Base-by-base conservation (phyloP, 2,329 filamentous ascomycete genomes). In the Alternaria solani region DNA sequence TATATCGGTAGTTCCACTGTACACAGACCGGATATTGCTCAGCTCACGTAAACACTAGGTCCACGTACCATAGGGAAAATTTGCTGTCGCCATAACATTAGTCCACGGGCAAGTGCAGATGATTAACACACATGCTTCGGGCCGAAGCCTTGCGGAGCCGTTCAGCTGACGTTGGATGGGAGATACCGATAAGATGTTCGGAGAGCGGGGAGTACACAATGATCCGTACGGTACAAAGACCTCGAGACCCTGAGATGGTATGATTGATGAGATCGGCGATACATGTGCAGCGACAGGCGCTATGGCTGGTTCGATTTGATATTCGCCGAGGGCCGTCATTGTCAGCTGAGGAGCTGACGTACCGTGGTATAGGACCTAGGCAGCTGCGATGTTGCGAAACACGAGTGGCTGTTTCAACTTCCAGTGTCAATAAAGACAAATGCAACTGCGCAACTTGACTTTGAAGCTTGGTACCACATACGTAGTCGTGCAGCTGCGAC, bases 351-450 rank as follows among this genome's bases (percentile, higher is more conserved):
- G 20, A 25, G 23, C 28, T 34, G 30, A 34, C 34, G 30, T 36
- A 36, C 51, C 32, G 25, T 28, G 14, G 32, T 14, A 36, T 16
- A 36, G 32, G 20, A 23, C 4, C 20, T 23, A 23, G 20, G 20
- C 12, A 51, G 47, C 57, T 52, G 48, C 51, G 38, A 43, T 38
- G 48, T 26, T 41, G 57, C 48, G 52, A 36, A 47, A 53, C 30
- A 20, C 36, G 54, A 44, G 41, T 61, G 59, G 49, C 34, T 54
- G 42, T 58, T 54, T 58, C 55, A 58, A 47, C 32, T 14, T 26
- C 30, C 30, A 32, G 18, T 42, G 47, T 47, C 56, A 38, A 55
- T 47, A 59, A 47, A 59, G 51, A 48, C 48, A 54, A 49, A 49
- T 47, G 26, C 52, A 41, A 43, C 47, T 52, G 47, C 51, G 38